A percentile compares a stretch with the other conserved stretches of the same genome.
phyloP scores from a whole-genome alignment of 306 rosid species.

The Vigna trinervia region DNA sequence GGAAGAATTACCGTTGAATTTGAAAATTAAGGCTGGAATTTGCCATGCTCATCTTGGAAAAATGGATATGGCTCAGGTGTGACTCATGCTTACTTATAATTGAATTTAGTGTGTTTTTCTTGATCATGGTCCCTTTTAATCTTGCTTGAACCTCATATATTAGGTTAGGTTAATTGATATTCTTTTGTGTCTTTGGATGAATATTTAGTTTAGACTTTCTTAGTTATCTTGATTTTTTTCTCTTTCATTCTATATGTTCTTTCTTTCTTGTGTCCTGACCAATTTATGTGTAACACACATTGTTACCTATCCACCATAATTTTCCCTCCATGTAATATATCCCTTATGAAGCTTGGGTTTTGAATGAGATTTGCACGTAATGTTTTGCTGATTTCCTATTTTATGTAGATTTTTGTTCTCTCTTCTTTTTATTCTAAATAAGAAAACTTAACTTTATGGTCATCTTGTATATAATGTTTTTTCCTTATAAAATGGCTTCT shows the following conservation, averaged over 20 bases:
- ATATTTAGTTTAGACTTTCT: conserved; percentile 9
- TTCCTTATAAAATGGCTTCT: conserved; percentile 20
- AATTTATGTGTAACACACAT: conserved; percentile 17
- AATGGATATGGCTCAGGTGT: conserved; percentile 75
- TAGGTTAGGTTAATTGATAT: conserved; percentile 12
- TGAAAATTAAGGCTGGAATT: conserved; percentile 76
- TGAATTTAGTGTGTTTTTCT: conserved; percentile 27
- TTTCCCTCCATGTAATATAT: conserved; percentile 8
- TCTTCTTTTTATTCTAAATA: conserved; percentile 2
- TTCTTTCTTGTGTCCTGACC: conserved; percentile 2
- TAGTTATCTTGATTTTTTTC: not conserved
- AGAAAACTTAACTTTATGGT: not conserved
- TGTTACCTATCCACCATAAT: conserved; percentile 23
- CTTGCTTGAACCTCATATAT: conserved; percentile 29
- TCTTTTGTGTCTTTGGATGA: conserved; percentile 4
- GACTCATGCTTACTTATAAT: conserved; percentile 41
- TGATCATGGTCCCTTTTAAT: not conserved
- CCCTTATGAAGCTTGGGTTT: conserved; percentile 10
- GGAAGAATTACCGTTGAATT: conserved; percentile 60
- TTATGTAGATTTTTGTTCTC: conserved; percentile 39
- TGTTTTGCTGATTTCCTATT: conserved; percentile 4
- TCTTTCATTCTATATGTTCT: conserved; percentile 23
- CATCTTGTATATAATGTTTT: not conserved
- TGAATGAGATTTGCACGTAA: conserved; percentile 13
- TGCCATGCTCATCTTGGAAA: conserved; percentile 79